Evolutionary conservation across 73 alveolate species (phyloP).

Genomic region (Tetrahymena borealis): DNA sequence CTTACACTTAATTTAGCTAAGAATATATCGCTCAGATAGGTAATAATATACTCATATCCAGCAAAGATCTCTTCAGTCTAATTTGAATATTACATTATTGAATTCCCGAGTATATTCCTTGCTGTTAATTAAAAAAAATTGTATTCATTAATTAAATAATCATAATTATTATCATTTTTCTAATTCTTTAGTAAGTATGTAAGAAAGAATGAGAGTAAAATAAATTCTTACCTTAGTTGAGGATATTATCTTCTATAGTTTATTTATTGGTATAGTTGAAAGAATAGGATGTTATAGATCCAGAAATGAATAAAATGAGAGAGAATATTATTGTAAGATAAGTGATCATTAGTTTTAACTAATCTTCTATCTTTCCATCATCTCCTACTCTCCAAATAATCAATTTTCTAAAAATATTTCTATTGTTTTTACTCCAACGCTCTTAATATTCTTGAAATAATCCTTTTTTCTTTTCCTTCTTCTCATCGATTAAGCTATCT

Average conservation of each 20-base stretch:
- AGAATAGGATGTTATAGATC: not conserved
- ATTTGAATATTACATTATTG: not conserved
- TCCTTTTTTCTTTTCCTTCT: not conserved
- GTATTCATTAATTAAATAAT: not conserved
- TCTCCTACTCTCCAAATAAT: not conserved
- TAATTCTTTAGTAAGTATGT: not conserved
- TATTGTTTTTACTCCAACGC: not conserved
- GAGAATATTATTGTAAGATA: not conserved
- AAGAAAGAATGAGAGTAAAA: not conserved
- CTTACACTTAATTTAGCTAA: not conserved
- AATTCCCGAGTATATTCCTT: not conserved
- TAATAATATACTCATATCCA: not conserved
- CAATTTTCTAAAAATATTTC: not conserved
- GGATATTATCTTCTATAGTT: not conserved
- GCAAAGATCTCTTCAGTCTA: not conserved
- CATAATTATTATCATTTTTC: not conserved
- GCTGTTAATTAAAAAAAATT: not conserved
- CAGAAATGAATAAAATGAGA: not conserved
- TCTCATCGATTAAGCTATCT: not conserved
- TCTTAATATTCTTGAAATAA: not conserved
- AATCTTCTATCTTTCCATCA: not conserved
- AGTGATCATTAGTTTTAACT: not conserved
- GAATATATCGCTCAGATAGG: not conserved
- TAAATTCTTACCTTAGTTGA: not conserved
- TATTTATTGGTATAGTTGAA: not conserved